These are phyloP conservation scores for Hypoxylon sp. DNA, from an alignment of 2,329 filamentous ascomycete genomes.

Conservation along the genomic window DNA sequence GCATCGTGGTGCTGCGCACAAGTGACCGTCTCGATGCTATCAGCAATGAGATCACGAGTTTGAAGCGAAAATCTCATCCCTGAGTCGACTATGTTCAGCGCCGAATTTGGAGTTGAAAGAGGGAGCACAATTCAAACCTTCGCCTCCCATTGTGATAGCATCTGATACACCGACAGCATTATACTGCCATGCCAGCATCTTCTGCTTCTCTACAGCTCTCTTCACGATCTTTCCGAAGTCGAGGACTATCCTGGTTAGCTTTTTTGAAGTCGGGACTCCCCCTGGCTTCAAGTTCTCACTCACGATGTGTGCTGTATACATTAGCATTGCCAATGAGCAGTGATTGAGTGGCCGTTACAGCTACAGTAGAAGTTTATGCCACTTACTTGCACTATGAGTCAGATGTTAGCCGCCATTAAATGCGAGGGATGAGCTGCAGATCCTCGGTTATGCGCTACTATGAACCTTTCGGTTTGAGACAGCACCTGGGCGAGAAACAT, in stretches of 20 bases:
- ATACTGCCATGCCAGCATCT: constrained; percentile 95
- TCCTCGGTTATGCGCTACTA: not conserved
- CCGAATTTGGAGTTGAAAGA: not conserved
- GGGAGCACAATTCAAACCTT: constrained; percentile 67
- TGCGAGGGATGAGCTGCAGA: not conserved
- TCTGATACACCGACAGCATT: constrained; percentile 91
- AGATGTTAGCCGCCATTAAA: constrained; percentile 28
- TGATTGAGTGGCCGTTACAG: constrained; percentile 1
- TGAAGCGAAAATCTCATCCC: constrained; percentile 96
- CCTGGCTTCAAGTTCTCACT: constrained; percentile 27
- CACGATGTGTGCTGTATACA: constrained; percentile 50
- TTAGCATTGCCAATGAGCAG: constrained; percentile 16
- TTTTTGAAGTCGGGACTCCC: not conserved
- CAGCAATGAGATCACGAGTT: constrained; percentile 90
- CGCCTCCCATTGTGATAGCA: constrained; percentile 94
- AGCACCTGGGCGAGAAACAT: not conserved
- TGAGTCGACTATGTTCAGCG: constrained; percentile 53
- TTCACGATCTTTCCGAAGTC: constrained; percentile 92
- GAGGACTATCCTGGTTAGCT: constrained; percentile 69
- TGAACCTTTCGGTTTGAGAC: not conserved
- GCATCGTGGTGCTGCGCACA: constrained; percentile 94
- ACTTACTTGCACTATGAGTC: constrained; percentile 50
- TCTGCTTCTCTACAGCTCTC: constrained; percentile 80
- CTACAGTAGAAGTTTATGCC: not conserved
- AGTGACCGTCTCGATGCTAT: constrained; percentile 93